Evolutionary conservation across 768 basidiomycete species (phyloP), one percentile per base, ranked within the genome.

Genomic region (Clitopilus passeckerianus): DNA sequence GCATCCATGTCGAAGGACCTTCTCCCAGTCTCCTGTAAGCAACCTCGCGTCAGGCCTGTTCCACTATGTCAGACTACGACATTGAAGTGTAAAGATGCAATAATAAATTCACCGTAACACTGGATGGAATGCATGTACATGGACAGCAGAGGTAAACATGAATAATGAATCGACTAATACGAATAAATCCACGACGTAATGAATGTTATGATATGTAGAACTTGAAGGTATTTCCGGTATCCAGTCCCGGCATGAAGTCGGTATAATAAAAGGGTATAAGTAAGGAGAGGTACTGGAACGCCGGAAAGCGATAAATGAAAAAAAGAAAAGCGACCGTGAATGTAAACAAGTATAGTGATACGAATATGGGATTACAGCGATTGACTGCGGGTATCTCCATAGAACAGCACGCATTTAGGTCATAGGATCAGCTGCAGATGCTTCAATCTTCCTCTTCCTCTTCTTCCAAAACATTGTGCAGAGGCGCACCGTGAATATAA

Each of bases 401-500:
- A 33, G 18, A 18, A 33, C 6, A 16, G 3, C 27, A 30, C 4
- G 27, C 27, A 3, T 30, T 30, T 30, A 30, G 7, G 27, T 30
- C 27, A 30, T 30, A 4, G 27, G 27, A 30, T 30, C 27, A 30
- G 27, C 35, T 10, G 15, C 12, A 55, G 18, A 18, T n/a, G n/a
- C 24, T n/a, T 55, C 54, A 55, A 14, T 61, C 65, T 46, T 86
- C 85, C 65, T 90, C 87, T 61, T 91, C 90, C 60, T 89, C 87
- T 65, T 92, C 91, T 69, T 93, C 92, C 53, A 92, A 22, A 43
- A 94, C 92, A 61, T 93, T 93, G 63, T 93, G 90, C 66, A 94
- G 77, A 27, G 92, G 92, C 7, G 90, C 89, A 23, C 92, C 92
- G 65, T 94, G 92, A 14, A 91, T 70, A 67, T 94, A 94, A 44